Evolutionary conservation across 2,329 filamentous ascomycete genomes (phyloP), one percentile per base, ranked within the genome.

Genomic region (Neonectria magnoliae): DNA sequence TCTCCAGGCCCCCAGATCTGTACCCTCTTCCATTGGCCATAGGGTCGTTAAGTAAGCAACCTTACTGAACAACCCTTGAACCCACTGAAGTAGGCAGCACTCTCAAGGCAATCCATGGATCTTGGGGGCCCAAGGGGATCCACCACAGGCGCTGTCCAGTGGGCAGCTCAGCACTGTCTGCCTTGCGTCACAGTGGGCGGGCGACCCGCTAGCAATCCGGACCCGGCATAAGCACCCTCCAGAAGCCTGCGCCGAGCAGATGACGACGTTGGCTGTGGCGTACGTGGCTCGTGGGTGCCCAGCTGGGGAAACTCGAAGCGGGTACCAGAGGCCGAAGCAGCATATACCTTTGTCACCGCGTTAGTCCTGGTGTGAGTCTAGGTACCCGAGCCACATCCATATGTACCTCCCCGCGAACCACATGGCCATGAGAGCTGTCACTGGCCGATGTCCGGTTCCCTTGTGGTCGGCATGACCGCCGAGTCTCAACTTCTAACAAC

Each of bases 221-320:
- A 20, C 29, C 29, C 54, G 27, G 51, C 31, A 42, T 55, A 48
- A 48, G 33, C 45, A 33, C 9, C 38, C 38, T 18, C 29, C 41
- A 10, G 42, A 47, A 57, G 29, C 13, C 38, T 48, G 29, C 48
- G 53, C 53, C 52, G 53, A 58, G 57, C 60, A 57, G 63, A 73
- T 73, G 70, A 73, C 70, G 70, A 73, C 60, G 57, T 48, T 20
- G 31, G 53, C 33, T 72, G 71, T 73, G 71, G 71, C 71, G 70
- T 70, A 72, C 68, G 71, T 73, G 70, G 71, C 71, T 70, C 67
- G 66, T 62, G 60, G 58, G n/a, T 33, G 33, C 22, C 48, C 55
- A 58, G 36, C 52, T 44, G 58, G 57, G 60, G 61, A 63, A 56
- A 31, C 38, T 27, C 54, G 41, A 27, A 36, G 16, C 33, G 13